A percentile compares a stretch with the other conserved stretches of the same genome.
Conservation (phyloP, 2,329 filamentous ascomycete genomes). For the Botrytis fragariae region DNA sequence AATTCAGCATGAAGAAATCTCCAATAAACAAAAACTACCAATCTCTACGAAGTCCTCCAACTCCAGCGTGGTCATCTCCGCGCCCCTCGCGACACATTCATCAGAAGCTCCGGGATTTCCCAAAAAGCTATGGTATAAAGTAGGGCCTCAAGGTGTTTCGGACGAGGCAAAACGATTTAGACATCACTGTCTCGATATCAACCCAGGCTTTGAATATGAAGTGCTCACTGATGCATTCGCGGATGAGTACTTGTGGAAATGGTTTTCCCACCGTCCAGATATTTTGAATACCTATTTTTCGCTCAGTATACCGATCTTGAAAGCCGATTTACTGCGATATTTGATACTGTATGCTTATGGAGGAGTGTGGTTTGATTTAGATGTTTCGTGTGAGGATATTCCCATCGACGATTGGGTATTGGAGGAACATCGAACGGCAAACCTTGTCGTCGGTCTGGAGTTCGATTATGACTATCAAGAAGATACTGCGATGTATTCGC, state of each 20-base stretch:
- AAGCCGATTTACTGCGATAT: conserved; percentile 64
- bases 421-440: conserved; percentile 48
- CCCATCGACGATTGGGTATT: conserved; percentile 59
- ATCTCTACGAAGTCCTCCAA: background rate
- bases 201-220: conserved; percentile 33
- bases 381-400: conserved; percentile 49
- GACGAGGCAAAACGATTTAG: conserved; percentile 38
- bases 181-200: conserved; percentile 36
- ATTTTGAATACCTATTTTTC: conserved; percentile 60
- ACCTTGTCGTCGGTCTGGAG: background rate
- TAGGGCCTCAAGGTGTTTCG: conserved; percentile 40
- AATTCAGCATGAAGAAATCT: background rate
- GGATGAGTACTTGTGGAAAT: background rate
- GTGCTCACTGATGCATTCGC: conserved; percentile 33
- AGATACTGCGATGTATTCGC: background rate
- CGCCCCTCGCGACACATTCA: background rate
- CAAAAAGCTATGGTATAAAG: conserved; percentile 43
- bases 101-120: conserved; percentile 21
- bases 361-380: conserved; percentile 57
- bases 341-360: conserved; percentile 61
- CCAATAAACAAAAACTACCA: background rate
- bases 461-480: background rate
- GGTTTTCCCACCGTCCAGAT: conserved; percentile 53
- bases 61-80: background rate
- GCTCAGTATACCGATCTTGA: conserved; percentile 63